Conservation (phyloP, 805 yeast genomes). For the Ogataea siamensis region DNA sequence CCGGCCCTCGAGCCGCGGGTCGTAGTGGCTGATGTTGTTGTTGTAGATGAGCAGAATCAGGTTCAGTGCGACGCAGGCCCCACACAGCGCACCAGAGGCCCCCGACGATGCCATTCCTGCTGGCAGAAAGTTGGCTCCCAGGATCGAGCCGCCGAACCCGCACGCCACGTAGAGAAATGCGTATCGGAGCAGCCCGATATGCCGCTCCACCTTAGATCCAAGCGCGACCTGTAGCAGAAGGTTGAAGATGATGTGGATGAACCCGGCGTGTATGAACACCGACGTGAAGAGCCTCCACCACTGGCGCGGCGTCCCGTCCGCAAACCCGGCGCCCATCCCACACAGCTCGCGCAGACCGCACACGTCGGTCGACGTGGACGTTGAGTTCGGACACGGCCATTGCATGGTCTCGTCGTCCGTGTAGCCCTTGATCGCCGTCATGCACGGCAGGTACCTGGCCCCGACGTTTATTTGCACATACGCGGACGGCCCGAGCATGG, state of each 20-base stretch:
- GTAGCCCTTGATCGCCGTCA: conserved; percentile 50
- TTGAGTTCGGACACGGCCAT: conserved; percentile 72
- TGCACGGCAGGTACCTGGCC: conserved; percentile 68
- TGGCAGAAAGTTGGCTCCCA: conserved; percentile 70
- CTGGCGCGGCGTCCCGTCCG: conserved; percentile 48
- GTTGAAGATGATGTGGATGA: conserved; percentile 65
- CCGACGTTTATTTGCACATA: conserved; percentile 68
- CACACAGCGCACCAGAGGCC: conserved; percentile 70
- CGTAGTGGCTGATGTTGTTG: conserved; percentile 44
- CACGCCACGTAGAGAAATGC: conserved; percentile 54
- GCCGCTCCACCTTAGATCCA: conserved; percentile 57
- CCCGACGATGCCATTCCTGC: conserved; percentile 66
- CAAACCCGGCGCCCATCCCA: conserved; percentile 50
- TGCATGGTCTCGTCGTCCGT: conserved; percentile 44
- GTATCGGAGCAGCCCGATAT: conserved; percentile 54
- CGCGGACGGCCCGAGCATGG: conserved; percentile 75
- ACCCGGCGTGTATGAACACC: conserved; percentile 71
- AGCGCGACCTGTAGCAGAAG: conserved; percentile 57
- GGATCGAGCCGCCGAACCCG: conserved; percentile 64
- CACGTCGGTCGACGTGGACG: conserved; percentile 50
- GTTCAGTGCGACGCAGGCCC: conserved; percentile 58
- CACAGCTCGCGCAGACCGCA: conserved; percentile 60
- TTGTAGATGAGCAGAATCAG: conserved; percentile 51
- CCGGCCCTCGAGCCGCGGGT: conserved; percentile 24
- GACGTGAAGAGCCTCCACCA: conserved; percentile 72